These are phyloP conservation scores for Coniochaeta hoffmannii DNA, from an alignment of 2,329 filamentous ascomycete species.

Conservation along the genomic window DNA sequence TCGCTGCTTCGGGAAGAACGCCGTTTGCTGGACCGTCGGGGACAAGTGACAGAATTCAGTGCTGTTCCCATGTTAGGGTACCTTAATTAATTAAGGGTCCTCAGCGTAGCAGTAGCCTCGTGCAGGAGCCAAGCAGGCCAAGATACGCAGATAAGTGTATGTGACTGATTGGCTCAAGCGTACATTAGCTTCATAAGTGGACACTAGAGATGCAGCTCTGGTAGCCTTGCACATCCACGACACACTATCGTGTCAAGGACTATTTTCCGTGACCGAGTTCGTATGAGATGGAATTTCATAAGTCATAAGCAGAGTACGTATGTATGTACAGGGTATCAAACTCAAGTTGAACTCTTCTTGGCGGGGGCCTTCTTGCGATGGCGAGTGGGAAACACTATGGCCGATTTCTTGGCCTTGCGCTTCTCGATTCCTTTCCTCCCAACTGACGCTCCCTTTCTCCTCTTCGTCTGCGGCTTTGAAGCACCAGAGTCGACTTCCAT, in stretches of 20 bases:
- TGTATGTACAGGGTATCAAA: not conserved
- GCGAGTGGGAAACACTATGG: slow-evolving; percentile 55
- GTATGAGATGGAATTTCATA: not conserved
- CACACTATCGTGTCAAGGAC: no score
- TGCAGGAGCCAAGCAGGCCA: not conserved
- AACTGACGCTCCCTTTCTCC: slow-evolving; percentile 24
- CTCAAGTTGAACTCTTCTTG: slow-evolving; percentile 21
- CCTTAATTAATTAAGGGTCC: not conserved
- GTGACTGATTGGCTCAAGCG: not conserved
- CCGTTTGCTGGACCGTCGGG: not conserved
- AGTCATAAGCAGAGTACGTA: not conserved
- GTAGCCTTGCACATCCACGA: no score
- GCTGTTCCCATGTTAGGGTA: not conserved
- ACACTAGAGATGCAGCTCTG: no score
- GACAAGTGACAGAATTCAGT: no score
- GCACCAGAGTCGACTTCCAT: slow-evolving; percentile 50
- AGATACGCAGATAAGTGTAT: no score
- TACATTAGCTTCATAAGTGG: not conserved
- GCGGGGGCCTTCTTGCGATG: slow-evolving; percentile 40
- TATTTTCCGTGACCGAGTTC: no score
- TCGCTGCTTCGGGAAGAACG: not conserved
- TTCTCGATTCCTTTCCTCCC: slow-evolving; percentile 50
- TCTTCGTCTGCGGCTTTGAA: slow-evolving; percentile 18
- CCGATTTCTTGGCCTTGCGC: slow-evolving; percentile 45
- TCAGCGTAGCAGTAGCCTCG: not conserved